phyloP scores from a whole-genome alignment of 1,284 basidiomycete species.

The Athelia psychrophila region DNA sequence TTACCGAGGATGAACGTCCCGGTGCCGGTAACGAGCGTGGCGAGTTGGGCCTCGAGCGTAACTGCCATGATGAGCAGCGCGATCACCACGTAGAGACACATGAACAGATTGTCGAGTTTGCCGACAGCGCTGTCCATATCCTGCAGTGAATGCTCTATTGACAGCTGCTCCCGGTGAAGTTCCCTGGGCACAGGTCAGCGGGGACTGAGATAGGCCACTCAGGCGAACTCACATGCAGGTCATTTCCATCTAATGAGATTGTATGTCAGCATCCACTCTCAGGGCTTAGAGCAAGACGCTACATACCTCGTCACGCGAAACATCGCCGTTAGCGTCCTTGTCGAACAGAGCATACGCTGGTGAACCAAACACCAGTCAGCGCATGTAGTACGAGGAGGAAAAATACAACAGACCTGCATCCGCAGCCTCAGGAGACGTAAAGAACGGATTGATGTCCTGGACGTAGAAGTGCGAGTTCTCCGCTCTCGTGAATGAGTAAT shows the following conservation, averaged over 20 bases:
- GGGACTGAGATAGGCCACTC: not conserved
- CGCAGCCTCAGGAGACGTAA: conserved; percentile 67
- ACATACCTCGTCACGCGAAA: conserved; percentile 72
- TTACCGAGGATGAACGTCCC: conserved; percentile 79
- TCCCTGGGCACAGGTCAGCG: conserved; percentile 40
- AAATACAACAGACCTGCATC: conserved; percentile 23
- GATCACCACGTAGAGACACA: conserved; percentile 66
- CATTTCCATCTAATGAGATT: conserved; percentile 31
- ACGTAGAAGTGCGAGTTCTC: conserved; percentile 60
- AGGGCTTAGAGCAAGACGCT: conserved; percentile 1
- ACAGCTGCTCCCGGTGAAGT: conserved; percentile 82
- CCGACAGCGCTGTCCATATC: conserved; percentile 90
- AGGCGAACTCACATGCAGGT: conserved; percentile 55
- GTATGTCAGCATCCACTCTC: not conserved
- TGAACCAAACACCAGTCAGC: too few relatives aligned
- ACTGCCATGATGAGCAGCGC: conserved; percentile 75
- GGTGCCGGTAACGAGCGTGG: conserved; percentile 67
- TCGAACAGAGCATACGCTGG: conserved; percentile 76
- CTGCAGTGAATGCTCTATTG: conserved; percentile 85
- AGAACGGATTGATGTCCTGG: conserved; percentile 74
- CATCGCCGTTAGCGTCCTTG: conserved; percentile 81
- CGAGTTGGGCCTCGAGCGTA: conserved; percentile 44
- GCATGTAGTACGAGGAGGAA: too few relatives aligned
- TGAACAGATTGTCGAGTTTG: conserved; percentile 72
- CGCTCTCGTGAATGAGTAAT: conserved; percentile 80